These are phyloP conservation scores for Ogataea nakhonphanomensis DNA, from an alignment of 805 yeast species.

Conservation along the genomic window DNA sequence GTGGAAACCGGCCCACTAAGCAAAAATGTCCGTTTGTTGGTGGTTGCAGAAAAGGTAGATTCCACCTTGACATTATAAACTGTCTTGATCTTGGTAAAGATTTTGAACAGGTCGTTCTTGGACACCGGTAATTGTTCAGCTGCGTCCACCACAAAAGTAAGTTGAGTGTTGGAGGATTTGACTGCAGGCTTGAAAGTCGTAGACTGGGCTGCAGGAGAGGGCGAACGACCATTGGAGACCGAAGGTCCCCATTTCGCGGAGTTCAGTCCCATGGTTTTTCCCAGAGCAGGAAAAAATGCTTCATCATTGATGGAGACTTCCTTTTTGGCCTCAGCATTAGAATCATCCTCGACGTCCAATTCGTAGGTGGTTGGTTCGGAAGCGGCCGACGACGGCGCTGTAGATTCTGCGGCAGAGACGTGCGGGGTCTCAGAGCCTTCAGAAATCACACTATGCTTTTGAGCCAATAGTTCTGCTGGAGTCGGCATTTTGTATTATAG, in stretches of 20 bases:
- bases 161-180: conserved; percentile 64
- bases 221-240: conserved; percentile 19
- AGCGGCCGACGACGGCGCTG: conserved; percentile 17
- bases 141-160: conserved; percentile 70
- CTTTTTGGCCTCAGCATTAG: conserved; percentile 10
- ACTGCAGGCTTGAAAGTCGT: conserved; percentile 38
- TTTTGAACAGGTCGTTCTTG: conserved; percentile 65
- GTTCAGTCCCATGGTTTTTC: conserved; percentile 41
- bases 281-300: conserved; percentile 64
- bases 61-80: conserved; percentile 67
- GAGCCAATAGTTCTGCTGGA: conserved; percentile 40
- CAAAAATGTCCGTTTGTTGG: conserved; percentile 77
- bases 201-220: neutral
- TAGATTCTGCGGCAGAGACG: conserved; percentile 16
- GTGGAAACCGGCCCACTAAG: conserved; percentile 69
- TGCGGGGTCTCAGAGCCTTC: conserved; percentile 16
- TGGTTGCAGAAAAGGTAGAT: conserved; percentile 72
- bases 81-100: conserved; percentile 60
- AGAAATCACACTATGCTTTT: conserved; percentile 31
- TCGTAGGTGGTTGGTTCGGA: conserved; percentile 18
- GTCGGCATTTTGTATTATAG: conserved; percentile 31
- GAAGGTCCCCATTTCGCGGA: conserved; percentile 43
- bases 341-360: conserved; percentile 12
- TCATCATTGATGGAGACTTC: conserved; percentile 44
- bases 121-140: conserved; percentile 63